Evolutionary conservation across 495 filamentous ascomycete genomes (phyloP), one percentile per base, ranked within the genome.

Genomic region (Penicillium arizonense): DNA sequence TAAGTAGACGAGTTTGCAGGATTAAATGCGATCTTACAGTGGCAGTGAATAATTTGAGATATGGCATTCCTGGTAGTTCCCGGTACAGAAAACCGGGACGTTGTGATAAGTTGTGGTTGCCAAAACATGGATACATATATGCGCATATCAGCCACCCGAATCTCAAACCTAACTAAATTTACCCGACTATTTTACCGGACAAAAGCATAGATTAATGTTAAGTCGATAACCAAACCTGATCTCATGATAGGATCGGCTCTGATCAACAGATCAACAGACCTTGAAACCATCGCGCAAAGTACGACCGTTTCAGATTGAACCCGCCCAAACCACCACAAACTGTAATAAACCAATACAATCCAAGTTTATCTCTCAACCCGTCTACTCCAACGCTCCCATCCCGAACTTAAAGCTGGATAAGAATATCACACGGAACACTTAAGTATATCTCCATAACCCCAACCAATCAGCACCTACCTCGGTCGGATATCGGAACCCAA

Each of bases 201-300:
- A 14, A 37, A 24, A 38, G 20, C 34, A 13, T 20, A 38, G 46
- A 40, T 33, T 41, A 14, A 42, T 41, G 24, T 41, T 21, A 30
- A 34, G 20, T 34, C 36, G 55, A 53, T 47, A 36, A 34, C 47
- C 34, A 53, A 46, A 18, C 26, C 18, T 28, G 33, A 50, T 54
- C 37, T 13, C 38, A 44, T 43, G 16, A 18, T 28, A 41, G 21
- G 57, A 49, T 56, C 47, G 44, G 44, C 48, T 42, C 26, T 32
- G 58, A 61, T 57, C 53, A 33, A 18, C 56, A 23, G 58, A 61
- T 57, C 53, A 33, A 18, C 56, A 23, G 39, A 6, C 10, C 46
- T 30, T 63, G 60, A 63, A 63, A 63, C 60, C 46, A 28, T 57
- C 56, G 60, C 60, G 39, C 50, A 36, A 52, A 51, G 30, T 49